phyloP scores from a whole-genome alignment of 129 eudicot genomes.

The Heracleum sosnowskyi region DNA sequence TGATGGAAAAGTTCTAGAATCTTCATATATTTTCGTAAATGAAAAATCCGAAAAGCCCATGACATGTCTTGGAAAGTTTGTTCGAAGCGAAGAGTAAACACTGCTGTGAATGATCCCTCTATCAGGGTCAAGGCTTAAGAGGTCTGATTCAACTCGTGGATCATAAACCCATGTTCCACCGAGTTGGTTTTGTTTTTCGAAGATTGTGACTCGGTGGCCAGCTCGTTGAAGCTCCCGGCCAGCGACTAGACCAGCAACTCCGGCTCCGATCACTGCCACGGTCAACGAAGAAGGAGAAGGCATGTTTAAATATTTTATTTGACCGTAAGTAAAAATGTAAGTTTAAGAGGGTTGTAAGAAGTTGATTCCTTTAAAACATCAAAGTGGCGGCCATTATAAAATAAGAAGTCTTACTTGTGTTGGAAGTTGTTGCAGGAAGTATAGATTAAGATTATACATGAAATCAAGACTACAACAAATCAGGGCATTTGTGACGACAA shows the following conservation, averaged over 20 bases:
- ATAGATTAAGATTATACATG: too few relatives aligned
- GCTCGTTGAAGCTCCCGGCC: slow-evolving; percentile 16
- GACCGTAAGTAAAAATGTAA: too few relatives aligned
- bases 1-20: slow-evolving; percentile 33
- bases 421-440: too few relatives aligned
- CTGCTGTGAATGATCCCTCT: slow-evolving; percentile 52
- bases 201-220: slow-evolving; percentile 45
- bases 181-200: slow-evolving; percentile 32
- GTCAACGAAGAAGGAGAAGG: slow-evolving; percentile 25
- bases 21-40: slow-evolving; percentile 25
- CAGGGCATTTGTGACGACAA: too few relatives aligned
- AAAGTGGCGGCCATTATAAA: too few relatives aligned
- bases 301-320: background rate
- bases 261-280: slow-evolving; percentile 84
- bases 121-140: slow-evolving; percentile 41
- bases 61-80: slow-evolving; percentile 49
- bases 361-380: too few relatives aligned
- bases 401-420: too few relatives aligned
- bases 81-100: slow-evolving; percentile 38
- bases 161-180: slow-evolving; percentile 76
- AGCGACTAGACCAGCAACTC: slow-evolving; percentile 33
- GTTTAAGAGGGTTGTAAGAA: too few relatives aligned
- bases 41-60: slow-evolving; percentile 71
- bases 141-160: slow-evolving; percentile 55
- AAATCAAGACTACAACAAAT: too few relatives aligned